Base-by-base conservation (phyloP, 1,284 basidiomycete species). In the Ustilago hordei region DNA sequence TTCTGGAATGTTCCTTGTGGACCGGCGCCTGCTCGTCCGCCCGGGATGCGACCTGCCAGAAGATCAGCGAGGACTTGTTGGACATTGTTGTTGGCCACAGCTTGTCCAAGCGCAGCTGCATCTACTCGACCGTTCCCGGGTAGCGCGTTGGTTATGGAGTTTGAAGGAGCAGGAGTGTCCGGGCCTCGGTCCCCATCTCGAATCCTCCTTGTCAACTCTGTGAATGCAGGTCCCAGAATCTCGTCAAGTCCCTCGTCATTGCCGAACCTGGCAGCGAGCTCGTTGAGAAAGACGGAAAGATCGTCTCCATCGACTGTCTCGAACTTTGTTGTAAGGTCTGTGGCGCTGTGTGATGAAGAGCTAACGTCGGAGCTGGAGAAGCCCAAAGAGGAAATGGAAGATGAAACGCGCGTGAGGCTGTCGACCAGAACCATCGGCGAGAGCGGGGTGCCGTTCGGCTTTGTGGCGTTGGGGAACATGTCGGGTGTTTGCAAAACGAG, bases 401-500 rank as follows among this genome's bases (percentile, higher is more conserved):
- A 57, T 1, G 69, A 66, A 8, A 77, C 70, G 15, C 72, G 64
- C 12, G 78, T 66, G 9, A 82, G 58, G 58, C 80, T 79, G n/a
- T 81, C 64, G 8, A 89, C 91, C 36, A 86, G 93, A 91, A 90
- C 90, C 67, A 86, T 73, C 0, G 95, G 94, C 12, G 81, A 80
- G 4, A 85, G 55, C 0, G 69, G 60, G 6, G 55, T 55, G n/a
- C 71, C 72, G 23, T 72, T 69, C 5, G 74, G 64, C 60, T 84
- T 84, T 5, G 59, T 35, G 9, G 64, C 39, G 41, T 80, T 82
- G 55, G 94, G 93, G 79, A 99, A 98, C 93, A 98, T 95, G 52
- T 86, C 85, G 0, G 95, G 93, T 71, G 95, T 95, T 86, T 96
- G 94, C 9, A 99, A 88, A 15, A 91, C 92, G 66, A 98, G 89